These are phyloP conservation scores for Penicillium sp. DNA, from an alignment of 2,329 filamentous ascomycete species.

Conservation along the genomic window DNA sequence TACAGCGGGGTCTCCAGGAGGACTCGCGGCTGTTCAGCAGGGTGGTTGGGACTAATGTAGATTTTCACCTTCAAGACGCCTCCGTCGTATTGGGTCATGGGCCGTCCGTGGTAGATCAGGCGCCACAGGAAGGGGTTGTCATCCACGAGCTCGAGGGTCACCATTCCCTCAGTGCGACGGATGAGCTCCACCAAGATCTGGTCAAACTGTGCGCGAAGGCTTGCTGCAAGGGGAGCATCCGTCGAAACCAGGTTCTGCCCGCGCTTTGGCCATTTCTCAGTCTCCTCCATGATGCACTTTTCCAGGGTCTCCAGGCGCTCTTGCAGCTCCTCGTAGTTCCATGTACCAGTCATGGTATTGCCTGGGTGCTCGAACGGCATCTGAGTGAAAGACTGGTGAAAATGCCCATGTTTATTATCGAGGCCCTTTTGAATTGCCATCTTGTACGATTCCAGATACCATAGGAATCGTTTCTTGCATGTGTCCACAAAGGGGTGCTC, in stretches of 20 bases:
- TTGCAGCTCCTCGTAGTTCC: slow-evolving; percentile 76
- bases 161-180: slow-evolving; percentile 65
- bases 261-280: slow-evolving; percentile 68
- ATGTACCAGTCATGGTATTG: slow-evolving; percentile 85
- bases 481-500: slow-evolving; percentile 77
- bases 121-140: slow-evolving; percentile 88
- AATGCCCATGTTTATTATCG: slow-evolving; percentile 58
- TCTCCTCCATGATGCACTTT: slow-evolving; percentile 70
- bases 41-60: slow-evolving; percentile 79
- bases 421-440: slow-evolving; percentile 65
- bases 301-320: slow-evolving; percentile 70
- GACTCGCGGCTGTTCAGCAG: slow-evolving; percentile 82
- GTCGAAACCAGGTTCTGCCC: slow-evolving; percentile 65
- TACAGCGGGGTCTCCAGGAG: slow-evolving; percentile 79
- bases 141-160: slow-evolving; percentile 75
- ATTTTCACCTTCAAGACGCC: slow-evolving; percentile 83
- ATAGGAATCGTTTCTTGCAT: slow-evolving; percentile 87
- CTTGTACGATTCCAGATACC: slow-evolving; percentile 92
- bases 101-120: slow-evolving; percentile 84
- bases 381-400: slow-evolving; percentile 66
- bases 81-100: slow-evolving; percentile 91
- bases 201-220: slow-evolving; percentile 80
- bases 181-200: slow-evolving; percentile 78
- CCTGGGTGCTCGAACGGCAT: slow-evolving; percentile 83
- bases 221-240: slow-evolving; percentile 76